Evolutionary conservation across 805 yeast species (phyloP), one percentile per base, ranked within the genome.

Genomic region (Hermanozyma aechmeae): DNA sequence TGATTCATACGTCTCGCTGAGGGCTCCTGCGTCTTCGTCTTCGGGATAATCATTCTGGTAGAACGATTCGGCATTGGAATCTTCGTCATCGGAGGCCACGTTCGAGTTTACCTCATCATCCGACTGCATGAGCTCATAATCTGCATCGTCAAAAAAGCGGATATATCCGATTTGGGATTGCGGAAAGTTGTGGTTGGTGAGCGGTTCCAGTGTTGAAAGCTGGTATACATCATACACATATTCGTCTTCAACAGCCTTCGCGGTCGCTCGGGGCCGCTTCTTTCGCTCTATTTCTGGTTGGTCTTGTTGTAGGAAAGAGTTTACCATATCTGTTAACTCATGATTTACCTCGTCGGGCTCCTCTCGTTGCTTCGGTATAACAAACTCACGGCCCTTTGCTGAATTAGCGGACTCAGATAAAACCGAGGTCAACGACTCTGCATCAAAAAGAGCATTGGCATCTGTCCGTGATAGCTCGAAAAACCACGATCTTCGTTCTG

Each of bases 31-130:
- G 43, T 82, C 89, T 38, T 85, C 96, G 46, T 87, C 96, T 26
- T 85, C 95, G 0, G 97, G 97, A 46, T 89, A 89, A 46, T 89
- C 97, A 53, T 92, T 89, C 43, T 76, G 74, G 50, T 89, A 89
- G 46, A 77, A 87, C 31, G 82, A 85, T 56, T 89, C 98, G 13
- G 95, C 95, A 47, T 82, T 82, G 0, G 92, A 80, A 46, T 82
- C 93, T 37, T 81, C 89, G 43, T 82, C 85, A 40, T 80, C 92
- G 0, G 84, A 68, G 7, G 53, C 42, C 2, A 48, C 41, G 11
- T 39, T 38, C 9, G 41, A 28, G 13, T 43, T 52, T n/a, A 53
- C 50, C 4, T 65, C 69, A n/a, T 64, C 68, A 25, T 50, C 61
- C 6, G 53, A 48, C 23, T 49, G 47, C 30, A 53, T 46, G 15